Evolutionary conservation across 441 rosid genomes (phyloP), one percentile per base, ranked within the genome.

Genomic region (Viola pubescens): DNA sequence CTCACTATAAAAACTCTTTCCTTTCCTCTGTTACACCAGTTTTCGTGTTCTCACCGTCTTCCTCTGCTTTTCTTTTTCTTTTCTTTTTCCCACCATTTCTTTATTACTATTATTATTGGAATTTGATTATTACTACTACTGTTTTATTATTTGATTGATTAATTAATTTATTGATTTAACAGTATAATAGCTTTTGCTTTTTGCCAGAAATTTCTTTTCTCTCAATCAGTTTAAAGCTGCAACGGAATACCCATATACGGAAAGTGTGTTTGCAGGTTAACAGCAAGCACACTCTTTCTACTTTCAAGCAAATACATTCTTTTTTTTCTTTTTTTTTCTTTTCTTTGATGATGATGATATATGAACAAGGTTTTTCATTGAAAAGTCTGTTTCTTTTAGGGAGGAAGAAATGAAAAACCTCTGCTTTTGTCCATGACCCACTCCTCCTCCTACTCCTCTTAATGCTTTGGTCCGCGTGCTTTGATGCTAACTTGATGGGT

Each of bases 221-320:
- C n/a, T 11, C 34, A 48, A 68, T 76, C 74, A 73, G 84, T 75
- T 81, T 73, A 83, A 88, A 87, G 96, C 96, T 88, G 94, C 94
- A 71, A 86, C 80, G 89, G 72, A 80, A 87, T 87, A 84, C 73
- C 79, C 75, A 68, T 76, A 54, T 82, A 65, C 81, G 72, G 89
- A 77, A 79, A 81, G 82, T 78, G 74, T 73, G 77, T 70, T 88
- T 80, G 80, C 73, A 81, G 88, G 84, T 77, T 77, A 84, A 75
- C 82, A 81, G 84, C 79, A 70, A 69, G 81, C 86, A 78, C 83
- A 68, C 86, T 75, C 78, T 76, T 77, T 78, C 81, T 75, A 61
- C 72, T 79, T 72, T 74, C 70, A 64, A 78, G 76, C 82, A 72
- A 76, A 56, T 57, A 56, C 62, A 47, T 61, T 34, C 12, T 48